phyloP scores from a whole-genome alignment of 106 monocot genomes.

The Acorus calamus region DNA sequence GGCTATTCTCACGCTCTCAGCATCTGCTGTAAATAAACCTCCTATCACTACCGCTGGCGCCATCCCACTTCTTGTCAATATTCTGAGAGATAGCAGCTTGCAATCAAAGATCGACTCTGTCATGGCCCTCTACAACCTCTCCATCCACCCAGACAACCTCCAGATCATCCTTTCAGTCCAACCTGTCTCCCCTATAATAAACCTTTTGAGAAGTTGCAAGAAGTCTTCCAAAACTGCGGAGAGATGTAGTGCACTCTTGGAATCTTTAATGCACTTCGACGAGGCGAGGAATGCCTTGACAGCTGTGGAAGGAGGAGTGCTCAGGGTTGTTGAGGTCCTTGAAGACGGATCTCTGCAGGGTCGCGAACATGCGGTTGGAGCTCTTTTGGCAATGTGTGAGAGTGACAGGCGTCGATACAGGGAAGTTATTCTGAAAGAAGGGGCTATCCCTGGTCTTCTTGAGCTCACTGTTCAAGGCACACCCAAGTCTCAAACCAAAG shows the following conservation, averaged over 20 bases:
- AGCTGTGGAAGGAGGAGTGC: conserved; percentile 52
- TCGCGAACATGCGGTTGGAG: conserved; percentile 38
- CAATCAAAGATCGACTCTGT: conserved; percentile 67
- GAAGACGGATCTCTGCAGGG: conserved; percentile 48
- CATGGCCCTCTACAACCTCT: conserved; percentile 71
- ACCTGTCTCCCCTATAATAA: conserved; percentile 43
- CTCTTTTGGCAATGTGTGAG: conserved; percentile 39
- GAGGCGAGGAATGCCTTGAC: conserved; percentile 41
- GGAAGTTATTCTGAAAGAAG: conserved; percentile 56
- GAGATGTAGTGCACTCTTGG: conserved; percentile 62
- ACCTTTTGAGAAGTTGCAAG: conserved; percentile 36
- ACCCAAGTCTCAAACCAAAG: conserved; percentile 28
- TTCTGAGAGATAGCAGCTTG: conserved; percentile 35
- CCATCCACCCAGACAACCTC: conserved; percentile 38
- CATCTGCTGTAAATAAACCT: conserved; percentile 54
- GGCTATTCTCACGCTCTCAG: conserved; percentile 56
- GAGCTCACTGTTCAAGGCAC: conserved; percentile 70
- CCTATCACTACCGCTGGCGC: conserved; percentile 33
- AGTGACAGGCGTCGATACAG: conserved; percentile 38
- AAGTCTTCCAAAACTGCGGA: conserved; percentile 68
- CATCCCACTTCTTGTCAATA: conserved; percentile 43
- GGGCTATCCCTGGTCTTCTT: conserved; percentile 60
- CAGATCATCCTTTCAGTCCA: conserved; percentile 26
- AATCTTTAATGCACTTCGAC: conserved; percentile 38
- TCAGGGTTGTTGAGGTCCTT: conserved; percentile 67